Evolutionary conservation across 768 basidiomycete species (phyloP).

Genomic region (Cystobasidium onofrii): DNA sequence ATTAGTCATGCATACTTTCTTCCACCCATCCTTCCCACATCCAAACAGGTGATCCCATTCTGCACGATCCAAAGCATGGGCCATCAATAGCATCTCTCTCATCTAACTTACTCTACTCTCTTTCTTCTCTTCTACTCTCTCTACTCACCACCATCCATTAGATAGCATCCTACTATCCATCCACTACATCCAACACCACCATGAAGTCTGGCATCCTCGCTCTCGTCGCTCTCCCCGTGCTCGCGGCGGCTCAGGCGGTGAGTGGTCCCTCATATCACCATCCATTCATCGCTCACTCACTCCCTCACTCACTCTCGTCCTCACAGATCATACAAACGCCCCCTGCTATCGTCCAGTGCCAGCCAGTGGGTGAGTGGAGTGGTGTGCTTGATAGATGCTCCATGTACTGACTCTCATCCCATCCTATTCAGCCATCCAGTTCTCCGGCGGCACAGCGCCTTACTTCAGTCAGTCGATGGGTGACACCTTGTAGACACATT

Average conservation of each 20-base stretch:
- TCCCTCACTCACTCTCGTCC: background rate
- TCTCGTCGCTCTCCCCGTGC: constrained; percentile 9
- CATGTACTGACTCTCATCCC: background rate
- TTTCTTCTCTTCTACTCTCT: background rate
- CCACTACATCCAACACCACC: too few species aligned
- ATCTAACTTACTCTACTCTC: too few species aligned
- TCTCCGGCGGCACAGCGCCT: constrained; percentile 12
- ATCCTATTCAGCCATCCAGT: constrained; percentile 20
- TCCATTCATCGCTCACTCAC: too few species aligned
- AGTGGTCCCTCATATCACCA: too few species aligned
- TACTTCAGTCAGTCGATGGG: constrained; percentile 23
- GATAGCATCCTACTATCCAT: background rate
- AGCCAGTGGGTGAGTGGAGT: constrained; percentile 5
- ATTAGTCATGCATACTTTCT: too few species aligned
- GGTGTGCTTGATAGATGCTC: background rate
- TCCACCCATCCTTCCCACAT: too few species aligned
- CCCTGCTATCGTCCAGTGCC: constrained; percentile 26
- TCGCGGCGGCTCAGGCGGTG: constrained; percentile 5
- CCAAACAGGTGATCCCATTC: too few species aligned
- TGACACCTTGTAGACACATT: background rate
- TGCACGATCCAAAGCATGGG: too few species aligned
- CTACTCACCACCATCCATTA: background rate
- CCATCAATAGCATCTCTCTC: too few species aligned
- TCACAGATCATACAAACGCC: constrained; percentile 20
- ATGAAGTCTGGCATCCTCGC: background rate